Conservation (phyloP, 2,329 filamentous ascomycete species). For the Colletotrichum cordylinicola region DNA sequence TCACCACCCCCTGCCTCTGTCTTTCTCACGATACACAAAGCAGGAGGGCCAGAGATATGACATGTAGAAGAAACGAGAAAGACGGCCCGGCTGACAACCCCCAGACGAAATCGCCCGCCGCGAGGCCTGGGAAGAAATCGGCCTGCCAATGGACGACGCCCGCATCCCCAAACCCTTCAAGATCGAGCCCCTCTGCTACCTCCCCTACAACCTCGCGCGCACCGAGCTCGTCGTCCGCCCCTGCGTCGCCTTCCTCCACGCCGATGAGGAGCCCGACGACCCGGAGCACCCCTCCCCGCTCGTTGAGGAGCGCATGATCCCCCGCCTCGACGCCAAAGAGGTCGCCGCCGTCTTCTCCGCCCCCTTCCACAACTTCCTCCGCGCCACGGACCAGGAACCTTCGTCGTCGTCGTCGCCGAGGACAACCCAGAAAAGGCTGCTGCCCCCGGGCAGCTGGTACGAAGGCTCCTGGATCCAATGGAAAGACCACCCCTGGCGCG, state of each 20-base stretch:
- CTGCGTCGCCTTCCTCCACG: slow-evolving; percentile 79
- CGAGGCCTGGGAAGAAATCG: slow-evolving; percentile 93
- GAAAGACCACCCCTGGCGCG: slow-evolving; percentile 78
- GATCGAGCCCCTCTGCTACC: slow-evolving; percentile 85
- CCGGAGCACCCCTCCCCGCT: slow-evolving; percentile 36
- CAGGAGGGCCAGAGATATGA: background rate
- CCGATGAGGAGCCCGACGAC: slow-evolving; percentile 48
- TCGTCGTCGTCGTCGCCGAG: no score
- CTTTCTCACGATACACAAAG: background rate
- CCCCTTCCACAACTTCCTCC: slow-evolving; percentile 84
- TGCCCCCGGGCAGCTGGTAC: slow-evolving; percentile 76
- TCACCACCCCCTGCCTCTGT: background rate
- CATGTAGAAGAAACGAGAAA: background rate
- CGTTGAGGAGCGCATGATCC: slow-evolving; percentile 76
- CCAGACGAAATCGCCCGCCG: slow-evolving; percentile 82
- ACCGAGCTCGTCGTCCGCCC: slow-evolving; percentile 78
- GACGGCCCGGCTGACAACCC: no score
- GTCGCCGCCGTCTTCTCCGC: slow-evolving; percentile 94
- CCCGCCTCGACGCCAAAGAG: slow-evolving; percentile 84
- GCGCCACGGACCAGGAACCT: slow-evolving; percentile 57
- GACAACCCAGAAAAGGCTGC: slow-evolving; percentile 28
- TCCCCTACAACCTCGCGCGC: slow-evolving; percentile 77
- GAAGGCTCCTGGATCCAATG: slow-evolving; percentile 81
- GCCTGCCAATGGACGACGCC: slow-evolving; percentile 74
- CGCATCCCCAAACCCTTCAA: slow-evolving; percentile 78